Evolutionary conservation across 345 rosid genomes (phyloP), one percentile per base, ranked within the genome.

Genomic region (Gynandropsis gynandra): DNA sequence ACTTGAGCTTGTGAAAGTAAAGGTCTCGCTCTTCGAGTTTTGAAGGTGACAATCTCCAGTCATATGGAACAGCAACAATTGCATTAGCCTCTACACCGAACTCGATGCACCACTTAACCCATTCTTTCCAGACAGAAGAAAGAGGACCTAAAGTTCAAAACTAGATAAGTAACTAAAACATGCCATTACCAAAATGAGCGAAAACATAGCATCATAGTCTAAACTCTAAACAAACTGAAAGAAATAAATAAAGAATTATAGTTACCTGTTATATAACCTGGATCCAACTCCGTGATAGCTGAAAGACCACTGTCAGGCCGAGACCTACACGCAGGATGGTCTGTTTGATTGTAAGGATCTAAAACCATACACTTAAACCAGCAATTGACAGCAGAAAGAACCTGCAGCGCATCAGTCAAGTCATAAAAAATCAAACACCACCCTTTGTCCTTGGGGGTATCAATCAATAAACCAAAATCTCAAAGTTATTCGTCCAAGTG

Each of bases 71-170:
- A 63, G 98, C 96, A 49, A 92, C 74, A 33, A 92, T 85, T 24
- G 93, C 87, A 75, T 92, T 85, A 35, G 98, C 84, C 68, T 87
- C 96, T 15, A 92, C 73, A 18, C 98, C 98, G 56, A 92, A 87
- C 75, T 87, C 87, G 61, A 92, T 76, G 72, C 98, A 92, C 98
- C 98, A 92, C 71, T 81, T 87, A 56, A 92, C 73, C 97, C 98
- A 92, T 41, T 92, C 96, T 76, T 92, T 92, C 98, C 98, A 92
- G 42, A 92, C 93, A 0, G 98, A 84, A 41, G 96, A 92, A 44
- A 92, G 89, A 16, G 97, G 93, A 75, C 98, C 98, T 92, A 68
- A 42, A 63, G 49, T 61, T 38, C 60, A 66, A 46, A 34, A 40
- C 20, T 50, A 10, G 35, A 47, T 47, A 37, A 24, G 37, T 47